Conservation (phyloP, 345 rosid species). For the Aquilaria malaccensis region DNA sequence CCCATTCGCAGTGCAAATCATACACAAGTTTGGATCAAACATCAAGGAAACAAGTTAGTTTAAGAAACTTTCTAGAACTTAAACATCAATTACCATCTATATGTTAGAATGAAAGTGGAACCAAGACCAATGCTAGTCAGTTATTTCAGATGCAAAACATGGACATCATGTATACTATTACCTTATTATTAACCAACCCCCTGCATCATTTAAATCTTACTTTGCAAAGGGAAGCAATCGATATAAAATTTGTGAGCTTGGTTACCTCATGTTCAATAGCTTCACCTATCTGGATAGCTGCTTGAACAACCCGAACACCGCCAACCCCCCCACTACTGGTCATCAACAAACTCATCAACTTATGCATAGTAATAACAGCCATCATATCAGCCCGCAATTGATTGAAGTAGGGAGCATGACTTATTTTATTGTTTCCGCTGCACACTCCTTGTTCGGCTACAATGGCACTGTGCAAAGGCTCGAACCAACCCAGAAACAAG, state of each 20-base stretch:
- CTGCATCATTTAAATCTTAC: no score
- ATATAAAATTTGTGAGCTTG: not conserved
- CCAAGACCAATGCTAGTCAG: no score
- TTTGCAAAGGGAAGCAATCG: not conserved
- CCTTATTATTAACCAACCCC: no score
- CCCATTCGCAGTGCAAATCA: no score
- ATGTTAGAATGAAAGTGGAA: no score
- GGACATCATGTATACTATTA: no score
- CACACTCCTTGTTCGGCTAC: slow-evolving; percentile 57
- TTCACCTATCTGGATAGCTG: slow-evolving; percentile 78
- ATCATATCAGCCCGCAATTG: slow-evolving; percentile 74
- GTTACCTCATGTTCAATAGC: slow-evolving; percentile 93
- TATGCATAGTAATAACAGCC: slow-evolving; percentile 95
- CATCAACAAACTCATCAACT: slow-evolving; percentile 82
- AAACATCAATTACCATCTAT: no score
- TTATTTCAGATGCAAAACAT: no score
- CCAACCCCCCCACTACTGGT: slow-evolving; percentile 51
- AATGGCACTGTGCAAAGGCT: slow-evolving; percentile 80
- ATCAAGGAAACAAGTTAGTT: no score
- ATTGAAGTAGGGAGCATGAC: slow-evolving; percentile 45
- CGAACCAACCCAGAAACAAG: slow-evolving; percentile 91
- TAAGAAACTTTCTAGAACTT: no score
- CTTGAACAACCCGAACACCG: slow-evolving; percentile 61
- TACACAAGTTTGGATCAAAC: no score
- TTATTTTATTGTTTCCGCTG: slow-evolving; percentile 22